Evolutionary conservation across 169 alveolate species (phyloP).

Genomic region (Eimeria falciformis): DNA sequence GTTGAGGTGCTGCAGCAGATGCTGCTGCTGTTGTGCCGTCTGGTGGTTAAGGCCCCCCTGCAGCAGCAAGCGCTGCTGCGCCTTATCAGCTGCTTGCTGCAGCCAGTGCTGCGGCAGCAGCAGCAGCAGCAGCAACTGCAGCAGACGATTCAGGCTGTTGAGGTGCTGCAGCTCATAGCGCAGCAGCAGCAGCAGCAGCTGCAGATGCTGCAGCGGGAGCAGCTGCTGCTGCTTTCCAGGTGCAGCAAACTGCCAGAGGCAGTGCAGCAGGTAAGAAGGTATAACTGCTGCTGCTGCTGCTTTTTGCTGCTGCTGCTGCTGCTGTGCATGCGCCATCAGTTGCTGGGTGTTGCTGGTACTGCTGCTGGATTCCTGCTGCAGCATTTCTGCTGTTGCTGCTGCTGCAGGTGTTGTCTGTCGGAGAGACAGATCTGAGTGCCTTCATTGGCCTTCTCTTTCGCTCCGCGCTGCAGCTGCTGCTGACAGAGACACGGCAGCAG

Average conservation of each 20-base stretch:
- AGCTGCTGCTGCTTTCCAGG: conserved; percentile 52
- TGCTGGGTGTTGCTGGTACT: neutral
- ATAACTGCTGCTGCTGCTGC: conserved; percentile 4
- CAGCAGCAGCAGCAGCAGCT: conserved; percentile 62
- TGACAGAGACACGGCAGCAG: conserved; percentile 40
- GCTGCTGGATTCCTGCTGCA: conserved; percentile 24
- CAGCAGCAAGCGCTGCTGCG: conserved; percentile 68
- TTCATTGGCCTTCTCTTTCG: conserved; percentile 39
- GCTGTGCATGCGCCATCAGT: neutral
- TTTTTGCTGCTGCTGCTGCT: neutral
- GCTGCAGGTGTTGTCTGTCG: conserved; percentile 40
- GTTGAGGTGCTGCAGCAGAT: conserved; percentile 58
- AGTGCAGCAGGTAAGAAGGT: conserved; percentile 12
- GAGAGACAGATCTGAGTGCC: conserved; percentile 28
- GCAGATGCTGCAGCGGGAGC: conserved; percentile 48
- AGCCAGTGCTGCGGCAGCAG: conserved; percentile 49
- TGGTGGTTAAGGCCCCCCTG: conserved; percentile 19
- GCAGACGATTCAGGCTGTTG: conserved; percentile 22
- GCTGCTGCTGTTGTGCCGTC: conserved; percentile 55
- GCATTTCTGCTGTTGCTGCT: conserved; percentile 31
- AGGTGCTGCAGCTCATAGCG: conserved; percentile 57
- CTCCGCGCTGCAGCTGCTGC: conserved; percentile 64
- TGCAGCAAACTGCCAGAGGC: neutral
- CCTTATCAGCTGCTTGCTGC: conserved; percentile 17
- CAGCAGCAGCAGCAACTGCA: conserved; percentile 30